Evolutionary conservation across 495 filamentous ascomycete species (phyloP).

Genomic region (Lophiostoma macrostomum): DNA sequence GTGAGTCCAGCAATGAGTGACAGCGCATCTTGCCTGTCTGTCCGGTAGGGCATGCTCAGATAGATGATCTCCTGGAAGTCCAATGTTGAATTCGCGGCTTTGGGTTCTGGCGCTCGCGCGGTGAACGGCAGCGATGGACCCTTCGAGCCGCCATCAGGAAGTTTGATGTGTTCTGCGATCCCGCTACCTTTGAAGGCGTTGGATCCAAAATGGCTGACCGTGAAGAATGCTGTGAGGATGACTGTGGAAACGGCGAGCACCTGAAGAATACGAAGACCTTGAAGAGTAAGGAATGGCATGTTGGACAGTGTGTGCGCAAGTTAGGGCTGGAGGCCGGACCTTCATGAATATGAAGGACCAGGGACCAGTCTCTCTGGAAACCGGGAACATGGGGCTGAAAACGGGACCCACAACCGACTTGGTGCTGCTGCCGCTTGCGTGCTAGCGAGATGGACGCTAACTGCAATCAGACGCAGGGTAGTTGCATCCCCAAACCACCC

Average conservation of each 20-base stretch:
- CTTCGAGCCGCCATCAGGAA: not conserved
- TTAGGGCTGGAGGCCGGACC: too few species aligned
- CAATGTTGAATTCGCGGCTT: conserved; percentile 24
- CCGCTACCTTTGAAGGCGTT: not conserved
- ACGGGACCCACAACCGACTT: too few species aligned
- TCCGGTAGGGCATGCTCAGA: conserved; percentile 34
- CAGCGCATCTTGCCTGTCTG: conserved; percentile 44
- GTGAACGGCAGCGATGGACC: conserved; percentile 1
- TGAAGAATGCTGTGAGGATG: conserved; percentile 19
- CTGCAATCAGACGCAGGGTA: too few species aligned
- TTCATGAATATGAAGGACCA: too few species aligned
- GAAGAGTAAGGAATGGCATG: conserved; percentile 21
- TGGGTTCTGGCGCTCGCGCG: not conserved
- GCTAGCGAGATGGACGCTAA: too few species aligned
- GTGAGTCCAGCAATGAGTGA: conserved; percentile 37
- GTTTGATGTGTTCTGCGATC: not conserved
- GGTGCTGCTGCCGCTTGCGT: too few species aligned
- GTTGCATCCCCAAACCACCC: too few species aligned
- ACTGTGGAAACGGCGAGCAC: conserved; percentile 16
- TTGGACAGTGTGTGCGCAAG: not conserved
- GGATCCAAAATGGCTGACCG: conserved; percentile 14
- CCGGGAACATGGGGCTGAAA: too few species aligned
- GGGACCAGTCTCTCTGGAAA: too few species aligned
- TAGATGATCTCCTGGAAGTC: conserved; percentile 30
- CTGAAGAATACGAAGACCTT: conserved; percentile 21